phyloP scores from a whole-genome alignment of 2,329 filamentous ascomycete species.

The Byssothecium circinans region DNA sequence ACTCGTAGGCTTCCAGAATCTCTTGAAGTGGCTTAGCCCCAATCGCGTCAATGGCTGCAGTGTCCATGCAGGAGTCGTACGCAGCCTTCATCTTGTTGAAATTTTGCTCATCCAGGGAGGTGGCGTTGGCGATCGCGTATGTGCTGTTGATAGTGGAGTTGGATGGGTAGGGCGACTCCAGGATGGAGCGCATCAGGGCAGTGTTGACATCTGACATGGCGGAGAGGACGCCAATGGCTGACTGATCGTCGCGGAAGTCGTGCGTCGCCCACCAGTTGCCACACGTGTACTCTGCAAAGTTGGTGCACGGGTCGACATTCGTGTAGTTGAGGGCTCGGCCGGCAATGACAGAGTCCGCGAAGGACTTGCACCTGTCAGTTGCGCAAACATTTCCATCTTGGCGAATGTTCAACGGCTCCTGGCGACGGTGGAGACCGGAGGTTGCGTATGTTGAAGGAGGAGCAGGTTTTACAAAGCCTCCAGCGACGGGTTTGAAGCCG shows the following conservation, averaged over 20 bases:
- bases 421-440: neutral
- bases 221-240: slow-evolving; percentile 6
- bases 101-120: slow-evolving; percentile 31
- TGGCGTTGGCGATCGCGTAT: slow-evolving; percentile 11
- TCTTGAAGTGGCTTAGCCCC: neutral
- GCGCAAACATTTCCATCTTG: slow-evolving; percentile 5
- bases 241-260: slow-evolving; percentile 64
- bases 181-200: slow-evolving; percentile 58
- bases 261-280: slow-evolving; percentile 65
- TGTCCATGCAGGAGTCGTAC: slow-evolving; percentile 3
- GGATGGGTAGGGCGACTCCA: slow-evolving; percentile 57
- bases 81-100: neutral
- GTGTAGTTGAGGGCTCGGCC: slow-evolving; percentile 50
- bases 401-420: neutral
- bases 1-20: neutral
- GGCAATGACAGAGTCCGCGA: slow-evolving; percentile 7
- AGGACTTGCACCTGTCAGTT: slow-evolving; percentile 7
- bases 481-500: too few species aligned
- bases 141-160: slow-evolving; percentile 11
- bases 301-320: slow-evolving; percentile 63
- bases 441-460: too few species aligned
- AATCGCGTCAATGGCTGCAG: neutral
- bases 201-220: slow-evolving; percentile 11
- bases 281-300: slow-evolving; percentile 67
- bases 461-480: too few species aligned